Percentiles rank a stretch among this genome's conserved stretches.
phyloP scores from a whole-genome alignment of 331 rosid species.

The Ulmus americana region DNA sequence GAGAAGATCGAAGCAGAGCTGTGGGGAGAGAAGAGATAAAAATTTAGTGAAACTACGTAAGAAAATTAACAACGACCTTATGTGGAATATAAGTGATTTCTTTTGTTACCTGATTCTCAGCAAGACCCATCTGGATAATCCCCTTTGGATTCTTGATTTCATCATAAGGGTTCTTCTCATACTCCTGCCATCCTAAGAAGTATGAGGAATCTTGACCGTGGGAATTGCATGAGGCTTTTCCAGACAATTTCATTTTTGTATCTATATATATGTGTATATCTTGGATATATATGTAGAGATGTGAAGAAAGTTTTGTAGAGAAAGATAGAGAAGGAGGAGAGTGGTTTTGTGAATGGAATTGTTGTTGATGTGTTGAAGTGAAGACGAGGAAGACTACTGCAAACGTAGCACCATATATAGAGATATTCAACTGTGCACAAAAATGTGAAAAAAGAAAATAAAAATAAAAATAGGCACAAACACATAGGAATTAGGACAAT shows the following conservation, averaged over 20 bases:
- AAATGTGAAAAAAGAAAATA: background rate
- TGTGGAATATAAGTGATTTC: background rate
- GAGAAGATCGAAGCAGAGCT: conserved; percentile 79
- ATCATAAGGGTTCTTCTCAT: conserved; percentile 72
- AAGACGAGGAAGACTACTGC: conserved; percentile 23
- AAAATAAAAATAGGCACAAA: background rate
- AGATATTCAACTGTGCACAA: background rate
- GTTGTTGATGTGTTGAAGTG: conserved; percentile 30
- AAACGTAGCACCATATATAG: conserved; percentile 15
- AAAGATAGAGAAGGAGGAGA: conserved; percentile 17
- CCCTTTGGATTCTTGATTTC: conserved; percentile 63
- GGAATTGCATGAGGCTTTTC: conserved; percentile 69
- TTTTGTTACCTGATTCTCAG: conserved; percentile 73
- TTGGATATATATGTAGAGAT: background rate
- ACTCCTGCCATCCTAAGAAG: conserved; percentile 92
- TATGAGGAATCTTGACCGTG: conserved; percentile 98
- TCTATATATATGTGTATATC: background rate
- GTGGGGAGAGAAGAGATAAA: conserved; percentile 3
- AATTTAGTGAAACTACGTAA: background rate
- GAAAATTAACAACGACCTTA: background rate
- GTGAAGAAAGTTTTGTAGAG: background rate
- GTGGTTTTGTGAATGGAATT: conserved; percentile 19
- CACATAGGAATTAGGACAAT: too few species aligned
- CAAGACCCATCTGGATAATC: conserved; percentile 97
- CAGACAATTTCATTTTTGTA: conserved; percentile 55